Conservation (phyloP, 805 yeast species). For the Yamadazyma akitaensis region DNA sequence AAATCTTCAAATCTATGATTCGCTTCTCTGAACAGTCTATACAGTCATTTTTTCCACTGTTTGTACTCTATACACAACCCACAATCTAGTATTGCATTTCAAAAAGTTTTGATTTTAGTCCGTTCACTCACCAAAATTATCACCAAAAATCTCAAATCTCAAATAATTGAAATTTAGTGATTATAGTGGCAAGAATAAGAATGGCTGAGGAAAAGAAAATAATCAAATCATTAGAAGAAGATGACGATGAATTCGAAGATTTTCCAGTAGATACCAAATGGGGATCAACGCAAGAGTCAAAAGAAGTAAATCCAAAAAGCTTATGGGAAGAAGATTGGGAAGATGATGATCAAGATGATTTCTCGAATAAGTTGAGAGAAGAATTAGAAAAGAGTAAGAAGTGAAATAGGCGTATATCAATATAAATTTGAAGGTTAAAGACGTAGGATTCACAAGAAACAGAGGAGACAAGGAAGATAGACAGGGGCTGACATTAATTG, state of each 20-base stretch:
- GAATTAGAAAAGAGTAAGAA: conserved; percentile 27
- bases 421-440: not conserved
- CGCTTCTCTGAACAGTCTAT: too few species aligned
- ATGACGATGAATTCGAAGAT: conserved; percentile 96
- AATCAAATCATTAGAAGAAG: conserved; percentile 83
- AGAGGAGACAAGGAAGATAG: too few species aligned
- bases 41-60: too few species aligned
- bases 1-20: too few species aligned
- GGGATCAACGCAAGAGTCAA: conserved; percentile 66
- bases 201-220: conserved; percentile 28
- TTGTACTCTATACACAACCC: too few species aligned
- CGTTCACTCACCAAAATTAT: too few species aligned
- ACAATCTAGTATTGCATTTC: too few species aligned
- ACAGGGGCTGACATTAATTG: too few species aligned
- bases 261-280: conserved; percentile 85
- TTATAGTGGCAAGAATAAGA: not conserved
- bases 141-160: too few species aligned
- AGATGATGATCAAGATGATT: conserved; percentile 91
- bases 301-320: conserved; percentile 49
- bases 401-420: not conserved
- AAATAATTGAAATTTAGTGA: too few species aligned
- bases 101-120: too few species aligned
- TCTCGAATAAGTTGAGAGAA: conserved; percentile 66
- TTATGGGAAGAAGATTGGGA: conserved; percentile 99
- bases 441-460: not conserved